phyloP scores from a whole-genome alignment of 139 green algal species.

The Closterium sp. region DNA sequence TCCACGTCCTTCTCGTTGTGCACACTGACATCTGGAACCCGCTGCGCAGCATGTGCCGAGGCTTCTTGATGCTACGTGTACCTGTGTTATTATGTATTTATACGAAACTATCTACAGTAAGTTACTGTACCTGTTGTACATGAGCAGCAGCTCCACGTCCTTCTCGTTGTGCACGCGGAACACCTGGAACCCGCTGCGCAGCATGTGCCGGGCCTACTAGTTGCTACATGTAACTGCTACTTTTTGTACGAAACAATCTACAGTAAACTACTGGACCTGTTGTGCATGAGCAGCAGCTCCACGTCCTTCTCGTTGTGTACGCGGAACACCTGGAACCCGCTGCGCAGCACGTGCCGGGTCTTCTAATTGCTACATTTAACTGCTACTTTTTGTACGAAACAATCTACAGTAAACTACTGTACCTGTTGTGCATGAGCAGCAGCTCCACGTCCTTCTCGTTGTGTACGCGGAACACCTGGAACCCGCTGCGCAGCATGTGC shows the following conservation, averaged over 20 bases:
- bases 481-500: slow-evolving; percentile 87
- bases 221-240: slow-evolving; percentile 78
- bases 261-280: no score
- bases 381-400: no score
- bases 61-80: slow-evolving; percentile 93
- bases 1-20: slow-evolving; percentile 92
- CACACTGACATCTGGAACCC: slow-evolving; percentile 88
- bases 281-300: no score
- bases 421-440: slow-evolving; percentile 97
- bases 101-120: no score
- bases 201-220: slow-evolving; percentile 87
- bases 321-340: slow-evolving; percentile 83
- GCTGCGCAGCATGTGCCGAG: slow-evolving; percentile 81
- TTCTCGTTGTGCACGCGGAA: no score
- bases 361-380: slow-evolving; percentile 94
- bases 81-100: slow-evolving; percentile 72
- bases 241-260: no score
- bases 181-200: slow-evolving; percentile 86
- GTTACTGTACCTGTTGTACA: slow-evolving; percentile 71
- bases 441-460: slow-evolving; percentile 96
- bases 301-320: no score
- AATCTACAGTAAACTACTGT: neutral
- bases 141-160: no score
- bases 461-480: slow-evolving; percentile 85
- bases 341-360: slow-evolving; percentile 84